Percentiles rank a stretch among this genome's conserved stretches.
These are phyloP conservation scores for Eragrostis curvula DNA, from an alignment of 176 grass and related monocot genomes.

Conservation along the genomic window DNA sequence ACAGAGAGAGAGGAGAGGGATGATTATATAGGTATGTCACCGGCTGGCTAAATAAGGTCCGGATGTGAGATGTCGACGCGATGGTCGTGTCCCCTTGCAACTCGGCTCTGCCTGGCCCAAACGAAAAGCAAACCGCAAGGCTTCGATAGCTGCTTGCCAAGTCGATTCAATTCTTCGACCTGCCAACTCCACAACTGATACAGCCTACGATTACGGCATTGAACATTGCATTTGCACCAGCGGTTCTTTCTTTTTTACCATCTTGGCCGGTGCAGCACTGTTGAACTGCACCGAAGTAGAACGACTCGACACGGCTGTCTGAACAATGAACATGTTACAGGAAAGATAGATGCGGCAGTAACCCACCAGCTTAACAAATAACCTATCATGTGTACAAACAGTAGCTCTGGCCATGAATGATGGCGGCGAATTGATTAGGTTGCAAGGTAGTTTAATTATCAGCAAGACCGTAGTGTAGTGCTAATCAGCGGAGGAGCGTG, in stretches of 20 bases:
- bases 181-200: neutral
- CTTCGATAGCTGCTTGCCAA: neutral
- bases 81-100: neutral
- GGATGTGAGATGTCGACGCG: neutral
- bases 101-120: neutral
- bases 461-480: no score
- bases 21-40: neutral
- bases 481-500: neutral
- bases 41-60: neutral
- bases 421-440: neutral
- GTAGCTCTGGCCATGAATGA: slow-evolving; percentile 14
- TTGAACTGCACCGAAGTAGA: neutral
- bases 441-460: no score
- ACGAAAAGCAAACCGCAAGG: neutral
- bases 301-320: neutral
- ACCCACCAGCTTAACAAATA: no score
- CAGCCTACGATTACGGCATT: neutral
- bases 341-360: neutral
- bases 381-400: neutral
- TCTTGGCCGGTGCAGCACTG: neutral
- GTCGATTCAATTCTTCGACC: neutral
- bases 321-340: neutral
- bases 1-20: no score
- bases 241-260: neutral
- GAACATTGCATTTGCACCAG: neutral